phyloP scores from a whole-genome alignment of 2,329 filamentous ascomycete species.

The Alternaria infectoria region DNA sequence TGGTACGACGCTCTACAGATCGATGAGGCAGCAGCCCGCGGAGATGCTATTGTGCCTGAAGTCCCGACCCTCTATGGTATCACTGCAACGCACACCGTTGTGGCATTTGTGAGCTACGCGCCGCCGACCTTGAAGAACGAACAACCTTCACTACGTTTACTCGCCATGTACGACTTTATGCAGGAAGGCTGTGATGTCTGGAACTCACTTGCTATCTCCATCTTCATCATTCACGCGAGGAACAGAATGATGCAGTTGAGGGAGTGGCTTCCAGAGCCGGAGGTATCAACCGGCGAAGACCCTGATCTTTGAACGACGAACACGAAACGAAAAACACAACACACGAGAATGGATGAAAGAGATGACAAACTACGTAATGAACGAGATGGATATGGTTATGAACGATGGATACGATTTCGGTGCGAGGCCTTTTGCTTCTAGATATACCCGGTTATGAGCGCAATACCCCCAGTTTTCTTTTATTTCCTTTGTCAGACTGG shows the following conservation, averaged over 20 bases:
- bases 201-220: slow-evolving; percentile 64
- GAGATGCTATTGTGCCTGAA: slow-evolving; percentile 18
- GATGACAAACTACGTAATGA: slow-evolving; percentile 1
- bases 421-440: slow-evolving; percentile 17
- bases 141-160: slow-evolving; percentile 44
- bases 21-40: slow-evolving; percentile 9
- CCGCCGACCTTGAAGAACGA: slow-evolving; percentile 39
- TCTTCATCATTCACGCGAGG: slow-evolving; percentile 61
- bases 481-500: slow-evolving; percentile 4
- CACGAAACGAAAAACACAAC: not conserved
- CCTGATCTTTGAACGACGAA: slow-evolving; percentile 36
- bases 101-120: slow-evolving; percentile 60
- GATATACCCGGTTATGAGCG: slow-evolving; percentile 24
- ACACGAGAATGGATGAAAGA: not conserved
- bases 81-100: slow-evolving; percentile 59
- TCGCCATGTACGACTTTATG: slow-evolving; percentile 62
- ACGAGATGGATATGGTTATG: slow-evolving; percentile 3
- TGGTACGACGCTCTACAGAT: slow-evolving; percentile 51
- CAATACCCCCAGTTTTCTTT: slow-evolving; percentile 12
- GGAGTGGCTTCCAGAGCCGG: slow-evolving; percentile 37
- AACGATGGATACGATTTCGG: slow-evolving; percentile 2
- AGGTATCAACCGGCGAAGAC: slow-evolving; percentile 25
- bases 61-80: slow-evolving; percentile 62
- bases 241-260: slow-evolving; percentile 57
- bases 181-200: slow-evolving; percentile 64